Evolutionary conservation across 306 rosid species (phyloP), one percentile per base, ranked within the genome.

Genomic region (Mucuna pruriens): DNA sequence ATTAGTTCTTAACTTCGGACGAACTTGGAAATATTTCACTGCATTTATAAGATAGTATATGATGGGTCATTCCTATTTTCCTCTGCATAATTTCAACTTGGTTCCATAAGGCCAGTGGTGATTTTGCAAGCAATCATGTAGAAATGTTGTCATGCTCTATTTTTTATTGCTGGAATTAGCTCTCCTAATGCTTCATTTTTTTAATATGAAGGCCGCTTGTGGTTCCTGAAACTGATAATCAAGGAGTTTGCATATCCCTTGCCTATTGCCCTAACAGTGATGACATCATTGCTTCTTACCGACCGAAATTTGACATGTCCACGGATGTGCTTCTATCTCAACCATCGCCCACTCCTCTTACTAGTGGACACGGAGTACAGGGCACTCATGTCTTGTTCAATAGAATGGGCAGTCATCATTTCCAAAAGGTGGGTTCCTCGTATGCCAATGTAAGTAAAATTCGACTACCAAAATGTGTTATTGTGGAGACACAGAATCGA

Each of bases 241-340:
- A 88, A 86, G 98, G 97, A 75, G 90, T 95, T 78, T 95, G 99
- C 79, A 95, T 92, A 79, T 95, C 97, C 38, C 90, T 93, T 77
- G 94, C 97, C 29, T 88, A 86, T 81, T 89, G 92, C 84, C 84
- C 91, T n/a, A 90, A 87, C 67, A 87, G 85, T 49, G 92, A 87
- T 60, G 96, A 93, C 79, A 70, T 90, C 71, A 96, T 91, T 80
- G 94, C 82, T 80, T 89, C 98, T 3, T 93, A 90, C 82, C 96
- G 99, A 74, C 99, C 99, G 52, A 93, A 74, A 84, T 84, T 89
- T 61, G 95, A 90, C 83, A 75, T 54, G 78, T 42, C 80, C 0
- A 40, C 45, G 75, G 92, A 85, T 57, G 71, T 57, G 31, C 66
- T 74, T 75, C 40, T 74, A 52, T 79, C 98, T 66, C 97, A 88